phyloP scores from a whole-genome alignment of 2,329 filamentous ascomycete species.

The Colletotrichum echinochloae region DNA sequence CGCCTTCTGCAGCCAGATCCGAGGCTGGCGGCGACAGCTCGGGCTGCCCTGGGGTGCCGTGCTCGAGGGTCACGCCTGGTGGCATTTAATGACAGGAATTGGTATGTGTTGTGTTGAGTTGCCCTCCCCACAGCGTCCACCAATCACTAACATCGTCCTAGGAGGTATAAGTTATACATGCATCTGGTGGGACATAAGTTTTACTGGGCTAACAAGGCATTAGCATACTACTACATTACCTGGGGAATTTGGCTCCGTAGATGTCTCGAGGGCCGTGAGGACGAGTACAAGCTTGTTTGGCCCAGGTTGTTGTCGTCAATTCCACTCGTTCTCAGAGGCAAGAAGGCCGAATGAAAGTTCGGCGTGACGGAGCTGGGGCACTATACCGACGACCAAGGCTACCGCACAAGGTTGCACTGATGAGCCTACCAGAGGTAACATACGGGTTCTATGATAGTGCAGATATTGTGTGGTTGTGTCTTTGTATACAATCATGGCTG shows the following conservation, averaged over 20 bases:
- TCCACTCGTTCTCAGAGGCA: constrained; percentile 58
- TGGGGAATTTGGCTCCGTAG: constrained; percentile 88
- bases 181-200: background rate
- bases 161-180: constrained; percentile 43
- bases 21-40: constrained; percentile 73
- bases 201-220: constrained; percentile 17
- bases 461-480: no score
- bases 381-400: background rate
- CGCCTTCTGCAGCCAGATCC: constrained; percentile 75
- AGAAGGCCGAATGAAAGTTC: constrained; percentile 43
- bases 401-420: background rate
- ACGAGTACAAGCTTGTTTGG: constrained; percentile 80
- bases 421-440: no score
- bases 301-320: constrained; percentile 68
- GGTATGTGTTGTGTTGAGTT: constrained; percentile 55
- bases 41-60: constrained; percentile 85
- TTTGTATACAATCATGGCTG: background rate
- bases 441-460: background rate
- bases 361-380: background rate
- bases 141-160: constrained; percentile 41
- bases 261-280: constrained; percentile 78
- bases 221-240: constrained; percentile 83
- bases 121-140: constrained; percentile 40
- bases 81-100: constrained; percentile 84
- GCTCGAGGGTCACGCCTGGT: constrained; percentile 69